Evolutionary conservation across 768 basidiomycete genomes (phyloP).

Genomic region (Coprinopsis marcescibilis): DNA sequence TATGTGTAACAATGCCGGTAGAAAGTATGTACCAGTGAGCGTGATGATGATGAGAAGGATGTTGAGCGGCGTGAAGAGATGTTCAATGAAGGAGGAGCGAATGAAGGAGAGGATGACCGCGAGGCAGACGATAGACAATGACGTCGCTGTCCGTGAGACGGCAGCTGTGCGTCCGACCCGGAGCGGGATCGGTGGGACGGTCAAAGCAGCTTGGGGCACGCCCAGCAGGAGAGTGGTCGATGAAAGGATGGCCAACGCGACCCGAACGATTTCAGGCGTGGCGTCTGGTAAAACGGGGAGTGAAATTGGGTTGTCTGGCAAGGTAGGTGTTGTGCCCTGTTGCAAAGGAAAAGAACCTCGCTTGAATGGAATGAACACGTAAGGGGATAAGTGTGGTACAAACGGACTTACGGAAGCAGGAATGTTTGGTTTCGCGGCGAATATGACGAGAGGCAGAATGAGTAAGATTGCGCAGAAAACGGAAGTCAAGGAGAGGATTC

Average conservation of each 20-base stretch:
- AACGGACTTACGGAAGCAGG: constrained; percentile 16
- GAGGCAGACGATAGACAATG: constrained; percentile 29
- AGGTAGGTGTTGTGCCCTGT: not conserved
- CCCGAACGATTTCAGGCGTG: constrained; percentile 24
- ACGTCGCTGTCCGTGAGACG: constrained; percentile 39
- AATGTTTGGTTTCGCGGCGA: constrained; percentile 31
- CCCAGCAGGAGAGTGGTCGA: constrained; percentile 50
- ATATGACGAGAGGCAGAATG: constrained; percentile 53
- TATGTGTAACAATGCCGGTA: constrained; percentile 78
- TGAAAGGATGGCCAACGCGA: constrained; percentile 41
- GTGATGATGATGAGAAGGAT: constrained; percentile 46
- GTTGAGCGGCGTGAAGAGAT: constrained; percentile 28
- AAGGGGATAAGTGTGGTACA: constrained; percentile 2
- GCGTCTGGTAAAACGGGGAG: constrained; percentile 14
- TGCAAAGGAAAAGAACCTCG: constrained; percentile 14
- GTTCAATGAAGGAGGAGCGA: constrained; percentile 13
- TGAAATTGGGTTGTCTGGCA: constrained; percentile 11
- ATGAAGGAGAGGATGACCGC: constrained; percentile 32
- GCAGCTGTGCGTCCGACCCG: constrained; percentile 34
- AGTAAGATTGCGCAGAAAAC: constrained; percentile 42
- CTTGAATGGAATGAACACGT: constrained; percentile 21
- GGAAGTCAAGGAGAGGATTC: constrained; percentile 47
- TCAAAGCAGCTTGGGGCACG: constrained; percentile 54
- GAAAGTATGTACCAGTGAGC: constrained; percentile 52
- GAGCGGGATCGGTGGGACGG: constrained; percentile 47